A percentile compares a stretch with the other conserved stretches of the same genome.
Evolutionary conservation across 179 eudicot genomes (phyloP).

Genomic region (Silene coronaria): DNA sequence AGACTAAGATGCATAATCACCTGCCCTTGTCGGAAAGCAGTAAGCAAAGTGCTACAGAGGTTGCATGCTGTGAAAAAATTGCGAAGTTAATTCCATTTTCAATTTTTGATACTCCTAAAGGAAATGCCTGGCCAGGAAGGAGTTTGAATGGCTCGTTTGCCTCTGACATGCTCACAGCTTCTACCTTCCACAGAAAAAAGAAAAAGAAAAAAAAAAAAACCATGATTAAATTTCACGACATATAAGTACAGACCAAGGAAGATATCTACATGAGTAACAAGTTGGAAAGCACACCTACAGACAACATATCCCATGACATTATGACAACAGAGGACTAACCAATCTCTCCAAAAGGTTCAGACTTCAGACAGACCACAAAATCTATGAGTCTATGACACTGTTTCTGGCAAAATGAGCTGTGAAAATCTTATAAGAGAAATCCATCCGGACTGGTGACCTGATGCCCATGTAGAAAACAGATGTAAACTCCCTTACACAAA

Average conservation of each 20-base stretch:
- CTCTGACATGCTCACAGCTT: slow-evolving; percentile 45
- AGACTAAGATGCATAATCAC: slow-evolving; percentile 32
- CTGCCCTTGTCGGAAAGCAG: slow-evolving; percentile 53
- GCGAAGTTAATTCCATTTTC: slow-evolving; percentile 86
- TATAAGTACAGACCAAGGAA: neutral
- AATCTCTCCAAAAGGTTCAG: neutral
- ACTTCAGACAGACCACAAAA: too few species aligned
- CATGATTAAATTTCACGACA: neutral
- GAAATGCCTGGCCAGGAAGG: slow-evolving; percentile 72
- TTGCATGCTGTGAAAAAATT: slow-evolving; percentile 85
- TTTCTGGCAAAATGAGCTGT: too few species aligned
- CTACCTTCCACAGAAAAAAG: slow-evolving; percentile 44
- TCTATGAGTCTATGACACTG: too few species aligned
- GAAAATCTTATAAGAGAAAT: too few species aligned
- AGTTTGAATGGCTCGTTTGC: slow-evolving; percentile 31
- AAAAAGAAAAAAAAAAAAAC: neutral
- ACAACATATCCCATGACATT: neutral
- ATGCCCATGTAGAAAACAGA: too few species aligned
- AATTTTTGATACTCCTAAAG: slow-evolving; percentile 80
- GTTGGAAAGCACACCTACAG: neutral
- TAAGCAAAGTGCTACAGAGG: slow-evolving; percentile 73
- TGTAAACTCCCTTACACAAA: too few species aligned
- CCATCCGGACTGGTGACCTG: too few species aligned
- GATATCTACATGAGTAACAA: neutral
- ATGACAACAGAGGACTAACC: neutral